Evolutionary conservation across 83 land plant genomes (phyloP), one percentile per base, ranked within the genome.

Genomic region (Thuja plicata): DNA sequence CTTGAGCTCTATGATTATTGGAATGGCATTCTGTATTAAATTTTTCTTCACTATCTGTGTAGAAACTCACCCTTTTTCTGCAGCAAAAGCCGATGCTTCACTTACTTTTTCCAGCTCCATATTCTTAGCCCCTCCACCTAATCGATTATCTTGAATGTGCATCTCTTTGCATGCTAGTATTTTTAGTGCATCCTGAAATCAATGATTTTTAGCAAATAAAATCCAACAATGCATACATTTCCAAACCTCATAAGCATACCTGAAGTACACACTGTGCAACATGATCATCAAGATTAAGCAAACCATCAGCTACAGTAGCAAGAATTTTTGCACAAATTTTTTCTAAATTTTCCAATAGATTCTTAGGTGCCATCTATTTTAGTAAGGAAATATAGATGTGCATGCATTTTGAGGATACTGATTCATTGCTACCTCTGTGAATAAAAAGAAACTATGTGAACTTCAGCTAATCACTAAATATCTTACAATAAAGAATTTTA

Each of bases 311-410:
- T 52, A 94, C 98, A 78, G 96, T 94, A 70, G 98, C 99, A 80
- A 97, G 93, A 84, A 97, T 93, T 90, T 97, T 98, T n/a, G 98
- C 98, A 92, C 98, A 97, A 40, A 97, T 79, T 92, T 97, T 97
- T 8, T 98, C 99, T 73, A 96, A 94, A 30, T 97, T 96, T 40
- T 98, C 99, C 82, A 97, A 88, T 41, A 97, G 92, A 87, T 97
- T 98, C 92, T 96, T 98, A 78, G 99, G 97, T 48, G 95, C 95
- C 99, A 97, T 97, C 91, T 96, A 98, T 90, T 96, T 96, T 87
- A 97, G 89, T 87, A 97, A 90, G 79, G 93, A 91, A 46, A 87
- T 91, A 90, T 97, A 97, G 6, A 97, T 96, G 40, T 94, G 96
- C 99, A 97, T 97, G 78, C 99, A 90, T 85, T 94, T 88, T 52